These are phyloP conservation scores for Cladosporium velox DNA, from an alignment of 2,329 filamentous ascomycete species.

Conservation along the genomic window DNA sequence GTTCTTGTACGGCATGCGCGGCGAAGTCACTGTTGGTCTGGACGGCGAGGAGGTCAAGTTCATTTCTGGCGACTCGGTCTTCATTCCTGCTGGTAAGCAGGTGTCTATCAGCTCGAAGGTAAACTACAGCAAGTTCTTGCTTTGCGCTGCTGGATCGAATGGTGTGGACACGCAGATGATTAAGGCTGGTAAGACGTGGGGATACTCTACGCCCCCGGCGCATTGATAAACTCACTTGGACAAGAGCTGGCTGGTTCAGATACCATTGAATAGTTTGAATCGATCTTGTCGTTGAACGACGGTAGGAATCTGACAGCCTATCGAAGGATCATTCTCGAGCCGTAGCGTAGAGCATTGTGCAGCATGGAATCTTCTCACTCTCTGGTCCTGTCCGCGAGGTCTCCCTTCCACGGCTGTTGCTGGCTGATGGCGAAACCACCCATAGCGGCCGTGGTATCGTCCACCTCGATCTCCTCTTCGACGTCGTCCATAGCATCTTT, in stretches of 20 bases:
- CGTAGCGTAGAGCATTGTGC: no score
- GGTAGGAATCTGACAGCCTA: no score
- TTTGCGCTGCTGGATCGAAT: not conserved
- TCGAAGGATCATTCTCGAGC: no score
- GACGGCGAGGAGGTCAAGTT: slow-evolving; percentile 13
- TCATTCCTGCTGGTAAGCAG: slow-evolving; percentile 11
- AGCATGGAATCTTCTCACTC: not conserved
- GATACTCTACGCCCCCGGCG: slow-evolving; percentile 5
- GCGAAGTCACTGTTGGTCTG: slow-evolving; percentile 7
- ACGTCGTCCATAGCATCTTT: not conserved
- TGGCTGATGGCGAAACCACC: not conserved
- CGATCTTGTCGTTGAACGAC: no score
- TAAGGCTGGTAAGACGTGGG: slow-evolving; percentile 7
- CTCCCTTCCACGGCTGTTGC: not conserved
- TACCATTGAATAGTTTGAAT: no score
- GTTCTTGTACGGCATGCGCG: slow-evolving; percentile 15
- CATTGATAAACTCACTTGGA: not conserved
- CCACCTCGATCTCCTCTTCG: not conserved
- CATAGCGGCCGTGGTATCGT: not conserved
- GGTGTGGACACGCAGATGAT: slow-evolving; percentile 13
- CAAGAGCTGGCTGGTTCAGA: not conserved
- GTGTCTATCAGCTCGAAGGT: not conserved
- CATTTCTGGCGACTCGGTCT: slow-evolving; percentile 12
- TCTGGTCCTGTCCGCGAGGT: not conserved
- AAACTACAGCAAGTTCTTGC: slow-evolving; percentile 18